phyloP scores from a whole-genome alignment of 148 eudicot species.

The Rheum nobile region DNA sequence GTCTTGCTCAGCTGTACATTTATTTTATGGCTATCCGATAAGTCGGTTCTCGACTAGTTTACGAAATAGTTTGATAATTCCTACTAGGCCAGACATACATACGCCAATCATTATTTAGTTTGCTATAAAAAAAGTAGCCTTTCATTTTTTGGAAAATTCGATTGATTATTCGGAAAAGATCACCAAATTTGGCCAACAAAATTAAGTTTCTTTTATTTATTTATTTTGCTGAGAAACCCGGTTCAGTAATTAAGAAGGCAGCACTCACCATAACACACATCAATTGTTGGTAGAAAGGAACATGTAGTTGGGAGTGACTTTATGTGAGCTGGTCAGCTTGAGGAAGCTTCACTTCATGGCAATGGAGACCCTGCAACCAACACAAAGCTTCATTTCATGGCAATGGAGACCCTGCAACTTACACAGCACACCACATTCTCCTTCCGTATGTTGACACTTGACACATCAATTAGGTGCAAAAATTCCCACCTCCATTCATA shows the following conservation, averaged over 20 bases:
- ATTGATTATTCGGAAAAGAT: too few species aligned
- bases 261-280: not conserved
- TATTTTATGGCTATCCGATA: too few species aligned
- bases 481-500: not conserved
- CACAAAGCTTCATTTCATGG: constrained; percentile 59
- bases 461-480: not conserved
- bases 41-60: too few species aligned
- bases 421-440: not conserved
- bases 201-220: not conserved
- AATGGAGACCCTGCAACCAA: constrained; percentile 15
- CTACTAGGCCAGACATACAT: not conserved
- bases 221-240: not conserved
- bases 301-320: not conserved
- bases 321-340: constrained; percentile 2
- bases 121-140: too few species aligned
- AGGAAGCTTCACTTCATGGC: constrained; percentile 71
- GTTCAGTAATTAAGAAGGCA: not conserved
- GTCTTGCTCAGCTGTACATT: too few species aligned
- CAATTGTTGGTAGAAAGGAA: not conserved
- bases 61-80: too few species aligned
- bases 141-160: not conserved
- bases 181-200: too few species aligned
- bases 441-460: not conserved
- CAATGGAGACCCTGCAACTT: constrained; percentile 16
- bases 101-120: not conserved